Evolutionary conservation across 805 yeast genomes (phyloP).

Genomic region (Ascoidea asiatica): DNA sequence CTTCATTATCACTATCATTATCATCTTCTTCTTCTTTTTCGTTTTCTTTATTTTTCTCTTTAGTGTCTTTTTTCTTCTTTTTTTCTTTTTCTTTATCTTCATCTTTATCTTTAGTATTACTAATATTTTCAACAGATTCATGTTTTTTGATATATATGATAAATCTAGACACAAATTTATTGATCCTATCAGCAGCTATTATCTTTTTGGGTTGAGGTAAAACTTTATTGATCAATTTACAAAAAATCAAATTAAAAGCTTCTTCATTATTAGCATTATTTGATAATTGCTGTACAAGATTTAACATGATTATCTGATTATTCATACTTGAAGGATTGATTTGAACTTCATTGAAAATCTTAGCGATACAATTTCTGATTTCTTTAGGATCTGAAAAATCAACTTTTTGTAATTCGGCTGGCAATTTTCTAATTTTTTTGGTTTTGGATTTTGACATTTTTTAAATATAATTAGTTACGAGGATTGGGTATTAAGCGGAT

Average conservation of each 20-base stretch:
- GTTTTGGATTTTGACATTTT: too few relatives aligned
- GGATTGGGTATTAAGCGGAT: too few relatives aligned
- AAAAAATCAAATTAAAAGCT: slow-evolving; percentile 46
- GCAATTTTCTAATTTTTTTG: too few relatives aligned
- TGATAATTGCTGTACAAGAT: slow-evolving; percentile 44
- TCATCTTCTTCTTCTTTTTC: slow-evolving; percentile 16
- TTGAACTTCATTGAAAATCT: slow-evolving; percentile 74
- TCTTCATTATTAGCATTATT: slow-evolving; percentile 36
- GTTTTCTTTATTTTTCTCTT: slow-evolving; percentile 5
- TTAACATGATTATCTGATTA: slow-evolving; percentile 52
- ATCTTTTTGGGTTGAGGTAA: slow-evolving; percentile 60
- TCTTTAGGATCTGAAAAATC: slow-evolving; percentile 20
- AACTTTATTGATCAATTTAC: slow-evolving; percentile 48
- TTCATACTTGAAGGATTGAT: slow-evolving; percentile 60
- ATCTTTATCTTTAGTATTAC: slow-evolving; percentile 15
- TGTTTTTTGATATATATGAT: slow-evolving; percentile 30
- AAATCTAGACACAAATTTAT: slow-evolving; percentile 50
- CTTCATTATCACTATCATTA: slow-evolving; percentile 13
- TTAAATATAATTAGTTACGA: too few relatives aligned
- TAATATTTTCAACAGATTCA: slow-evolving; percentile 7
- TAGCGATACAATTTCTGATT: slow-evolving; percentile 37
- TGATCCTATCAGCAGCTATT: slow-evolving; percentile 59
- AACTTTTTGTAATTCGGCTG: too few relatives aligned
- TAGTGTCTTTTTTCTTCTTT: slow-evolving; percentile 17
- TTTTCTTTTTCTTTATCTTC: slow-evolving; percentile 16